Conservation (phyloP, 2,329 filamentous ascomycete genomes). For the Venturiaceae sp. region DNA sequence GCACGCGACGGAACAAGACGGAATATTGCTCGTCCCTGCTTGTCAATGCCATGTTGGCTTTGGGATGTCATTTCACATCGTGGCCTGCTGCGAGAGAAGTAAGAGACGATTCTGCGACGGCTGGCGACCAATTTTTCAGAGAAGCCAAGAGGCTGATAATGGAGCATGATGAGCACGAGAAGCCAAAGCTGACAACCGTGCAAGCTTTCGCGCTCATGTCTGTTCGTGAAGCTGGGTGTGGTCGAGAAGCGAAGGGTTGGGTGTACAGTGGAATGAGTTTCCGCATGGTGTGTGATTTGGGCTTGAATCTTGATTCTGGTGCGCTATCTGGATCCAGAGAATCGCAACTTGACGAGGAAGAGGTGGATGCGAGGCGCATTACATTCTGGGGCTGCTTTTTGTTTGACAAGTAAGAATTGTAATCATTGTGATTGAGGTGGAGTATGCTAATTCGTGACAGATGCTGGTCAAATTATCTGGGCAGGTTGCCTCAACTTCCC, state of each 20-base stretch:
- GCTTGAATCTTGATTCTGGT: slow-evolving; percentile 74
- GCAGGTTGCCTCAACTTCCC: slow-evolving; percentile 78
- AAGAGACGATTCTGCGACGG: slow-evolving; percentile 68
- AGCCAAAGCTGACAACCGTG: slow-evolving; percentile 77
- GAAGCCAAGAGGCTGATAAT: slow-evolving; percentile 86
- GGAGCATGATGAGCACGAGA: slow-evolving; percentile 88
- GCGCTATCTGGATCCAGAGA: slow-evolving; percentile 43
- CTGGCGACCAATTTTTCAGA: slow-evolving; percentile 91
- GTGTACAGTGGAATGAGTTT: slow-evolving; percentile 98
- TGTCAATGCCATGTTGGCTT: slow-evolving; percentile 86
- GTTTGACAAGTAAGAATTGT: slow-evolving; percentile 67
- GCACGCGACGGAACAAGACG: slow-evolving; percentile 37
- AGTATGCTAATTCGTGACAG: slow-evolving; percentile 21
- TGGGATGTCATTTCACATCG: slow-evolving; percentile 88
- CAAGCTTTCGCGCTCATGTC: slow-evolving; percentile 95
- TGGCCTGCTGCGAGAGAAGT: slow-evolving; percentile 61
- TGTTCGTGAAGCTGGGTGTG: slow-evolving; percentile 89
- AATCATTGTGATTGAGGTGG: no score
- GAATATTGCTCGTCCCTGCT: slow-evolving; percentile 81
- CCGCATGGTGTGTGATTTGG: slow-evolving; percentile 91
- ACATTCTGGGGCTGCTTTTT: slow-evolving; percentile 98
- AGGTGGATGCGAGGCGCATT: slow-evolving; percentile 79
- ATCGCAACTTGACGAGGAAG: slow-evolving; percentile 60
- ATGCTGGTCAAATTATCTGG: slow-evolving; percentile 95
- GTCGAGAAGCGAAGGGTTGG: slow-evolving; percentile 91